Conservation (phyloP, 1,284 basidiomycete species). For the Pseudozyma sp. region DNA sequence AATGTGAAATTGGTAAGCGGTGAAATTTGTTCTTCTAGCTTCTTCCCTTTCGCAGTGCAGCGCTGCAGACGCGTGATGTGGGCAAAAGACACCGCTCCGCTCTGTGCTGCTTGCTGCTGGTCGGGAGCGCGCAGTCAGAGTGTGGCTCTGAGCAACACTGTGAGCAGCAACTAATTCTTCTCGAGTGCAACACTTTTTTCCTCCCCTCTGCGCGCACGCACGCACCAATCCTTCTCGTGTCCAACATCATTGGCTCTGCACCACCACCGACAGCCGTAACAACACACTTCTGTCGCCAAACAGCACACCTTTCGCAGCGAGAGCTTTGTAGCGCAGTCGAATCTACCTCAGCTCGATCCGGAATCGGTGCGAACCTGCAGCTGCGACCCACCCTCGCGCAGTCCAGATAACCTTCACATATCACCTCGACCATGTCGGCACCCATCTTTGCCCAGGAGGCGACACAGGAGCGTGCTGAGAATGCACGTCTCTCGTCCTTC, state of each 20-base stretch:
- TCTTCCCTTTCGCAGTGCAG: slow-evolving; percentile 14
- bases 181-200: slow-evolving; percentile 23
- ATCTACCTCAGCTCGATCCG: too few species aligned
- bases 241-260: too few species aligned
- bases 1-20: background rate
- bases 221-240: background rate
- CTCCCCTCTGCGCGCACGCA: slow-evolving; percentile 1
- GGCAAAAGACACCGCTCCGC: background rate
- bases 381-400: background rate
- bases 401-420: background rate
- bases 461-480: slow-evolving; percentile 97
- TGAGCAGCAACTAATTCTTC: too few species aligned
- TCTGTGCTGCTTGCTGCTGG: too few species aligned
- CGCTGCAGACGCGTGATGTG: background rate
- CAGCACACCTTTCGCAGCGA: too few species aligned
- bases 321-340: too few species aligned
- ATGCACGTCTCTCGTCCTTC: slow-evolving; percentile 95
- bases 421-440: slow-evolving; percentile 56
- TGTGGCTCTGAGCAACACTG: too few species aligned
- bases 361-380: background rate
- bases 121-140: too few species aligned
- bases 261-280: too few species aligned
- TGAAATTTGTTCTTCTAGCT: slow-evolving; percentile 42
- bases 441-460: slow-evolving; percentile 73
- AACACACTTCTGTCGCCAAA: too few species aligned